Evolutionary conservation across 768 basidiomycete species (phyloP), one percentile per base, ranked within the genome.

Genomic region (Termitomyces sp.): DNA sequence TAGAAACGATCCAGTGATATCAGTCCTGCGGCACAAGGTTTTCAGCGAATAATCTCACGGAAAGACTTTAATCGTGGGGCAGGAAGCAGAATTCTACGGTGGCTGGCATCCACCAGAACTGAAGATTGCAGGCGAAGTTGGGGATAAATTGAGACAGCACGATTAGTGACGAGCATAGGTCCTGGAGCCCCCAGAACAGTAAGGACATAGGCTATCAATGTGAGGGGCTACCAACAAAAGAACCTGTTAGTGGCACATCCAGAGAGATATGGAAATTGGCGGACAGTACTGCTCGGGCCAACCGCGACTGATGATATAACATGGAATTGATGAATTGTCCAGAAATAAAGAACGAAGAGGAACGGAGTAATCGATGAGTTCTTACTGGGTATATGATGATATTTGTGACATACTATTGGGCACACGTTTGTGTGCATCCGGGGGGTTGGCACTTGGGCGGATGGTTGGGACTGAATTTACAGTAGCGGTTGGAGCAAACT

Each of bases 381-480:
- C 12, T 36, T n/a, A 41, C 30, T 18, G 26, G 28, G 8, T 18
- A 30, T 32, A 7, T 18, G 18, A 58, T 57, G 16, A 38, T 26
- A 58, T 32, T 43, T 12, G 32, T 32, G 23, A 70, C 74, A 61
- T 66, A 84, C 82, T 80, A 82, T 66, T 83, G 82, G 67, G 57
- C 50, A 48, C 73, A 73, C 9, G 69, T 73, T 28, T 49, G 66
- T n/a, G 58, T 76, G 72, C 84, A 86, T 2, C 33, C 33, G 0
- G 79, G 80, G 7, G 69, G 74, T 0, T 59, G 67, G 55, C 83
- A 84, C 38, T 65, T 68, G 1, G 58, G 58, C 0, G 81, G 80
- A 61, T 86, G 85, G 55, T 69, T 73, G 0, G 82, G 76, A 53
- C 84, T 85, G 65, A 85, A 84, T 50, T 60, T 64, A 70, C 86